phyloP scores from a whole-genome alignment of 495 filamentous ascomycete genomes.

The Aspergillus indologenus region DNA sequence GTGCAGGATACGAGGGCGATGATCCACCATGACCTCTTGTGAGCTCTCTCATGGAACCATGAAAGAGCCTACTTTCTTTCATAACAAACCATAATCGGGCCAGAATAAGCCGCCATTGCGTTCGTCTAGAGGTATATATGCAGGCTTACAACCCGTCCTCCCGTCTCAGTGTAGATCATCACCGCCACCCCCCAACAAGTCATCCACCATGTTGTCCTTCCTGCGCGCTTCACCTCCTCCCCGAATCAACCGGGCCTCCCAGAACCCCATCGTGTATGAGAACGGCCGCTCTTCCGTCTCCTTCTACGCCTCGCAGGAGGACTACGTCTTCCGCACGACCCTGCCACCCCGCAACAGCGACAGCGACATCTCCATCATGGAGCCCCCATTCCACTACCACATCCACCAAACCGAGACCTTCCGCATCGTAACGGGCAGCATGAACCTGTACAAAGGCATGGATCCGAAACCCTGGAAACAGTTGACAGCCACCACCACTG shows the following conservation, averaged over 20 bases:
- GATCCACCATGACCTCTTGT: not conserved
- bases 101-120: too few species aligned
- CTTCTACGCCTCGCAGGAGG: not conserved
- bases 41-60: too few species aligned
- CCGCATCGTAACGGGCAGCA: not conserved
- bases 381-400: conserved; percentile 2
- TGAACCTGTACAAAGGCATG: not conserved
- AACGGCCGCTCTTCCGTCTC: not conserved
- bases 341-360: not conserved
- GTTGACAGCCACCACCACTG: not conserved
- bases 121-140: too few species aligned
- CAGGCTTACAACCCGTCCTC: not conserved
- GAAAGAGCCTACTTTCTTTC: not conserved
- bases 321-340: not conserved
- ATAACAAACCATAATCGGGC: not conserved
- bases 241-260: not conserved
- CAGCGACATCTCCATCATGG: not conserved
- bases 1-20: not conserved
- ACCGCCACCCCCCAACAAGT: not conserved
- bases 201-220: not conserved
- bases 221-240: not conserved
- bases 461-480: conserved; percentile 2
- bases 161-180: too few species aligned
- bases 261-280: not conserved
- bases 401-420: conserved; percentile 1